A percentile compares a stretch with the other conserved stretches of the same genome.
Conservation (phyloP, 2,329 filamentous ascomycete genomes). For the Cladosporium oxysporum region DNA sequence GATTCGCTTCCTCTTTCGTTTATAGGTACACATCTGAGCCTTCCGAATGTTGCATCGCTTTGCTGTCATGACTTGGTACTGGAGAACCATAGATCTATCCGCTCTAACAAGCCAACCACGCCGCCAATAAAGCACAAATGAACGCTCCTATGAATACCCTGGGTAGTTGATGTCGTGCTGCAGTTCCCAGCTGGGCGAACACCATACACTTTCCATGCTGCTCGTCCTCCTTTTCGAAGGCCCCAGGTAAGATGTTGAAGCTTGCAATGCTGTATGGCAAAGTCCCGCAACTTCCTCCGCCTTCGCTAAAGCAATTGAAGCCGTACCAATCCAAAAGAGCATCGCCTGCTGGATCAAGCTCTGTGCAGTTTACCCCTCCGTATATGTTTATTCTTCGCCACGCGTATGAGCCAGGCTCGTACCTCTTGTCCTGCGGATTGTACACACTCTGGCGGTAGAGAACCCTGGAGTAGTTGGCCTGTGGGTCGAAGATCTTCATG, state of each 20-base stretch:
- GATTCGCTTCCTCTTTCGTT: not conserved
- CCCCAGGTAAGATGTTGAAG: not conserved
- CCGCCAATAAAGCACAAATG: not conserved
- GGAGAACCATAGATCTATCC: not conserved
- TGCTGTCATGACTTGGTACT: not conserved
- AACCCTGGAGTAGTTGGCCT: constrained; percentile 7
- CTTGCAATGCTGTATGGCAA: not conserved
- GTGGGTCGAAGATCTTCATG: not conserved
- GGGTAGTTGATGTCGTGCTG: not conserved
- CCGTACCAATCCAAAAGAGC: constrained; percentile 9
- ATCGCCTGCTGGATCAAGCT: not conserved
- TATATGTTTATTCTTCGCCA: not conserved
- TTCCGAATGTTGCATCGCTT: too few species aligned
- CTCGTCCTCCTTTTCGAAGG: not conserved
- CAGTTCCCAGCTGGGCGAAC: not conserved
- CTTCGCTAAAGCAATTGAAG: constrained; percentile 6
- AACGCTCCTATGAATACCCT: not conserved
- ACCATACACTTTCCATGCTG: not conserved
- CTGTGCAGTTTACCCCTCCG: not conserved
- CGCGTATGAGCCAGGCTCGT: not conserved
- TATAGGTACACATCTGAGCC: not conserved
- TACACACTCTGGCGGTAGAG: not conserved
- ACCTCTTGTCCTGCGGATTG: not conserved
- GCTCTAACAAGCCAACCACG: not conserved
- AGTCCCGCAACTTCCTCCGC: not conserved